Evolutionary conservation across 1,284 basidiomycete genomes (phyloP).

Genomic region (Cystobasidiaceae sp.): DNA sequence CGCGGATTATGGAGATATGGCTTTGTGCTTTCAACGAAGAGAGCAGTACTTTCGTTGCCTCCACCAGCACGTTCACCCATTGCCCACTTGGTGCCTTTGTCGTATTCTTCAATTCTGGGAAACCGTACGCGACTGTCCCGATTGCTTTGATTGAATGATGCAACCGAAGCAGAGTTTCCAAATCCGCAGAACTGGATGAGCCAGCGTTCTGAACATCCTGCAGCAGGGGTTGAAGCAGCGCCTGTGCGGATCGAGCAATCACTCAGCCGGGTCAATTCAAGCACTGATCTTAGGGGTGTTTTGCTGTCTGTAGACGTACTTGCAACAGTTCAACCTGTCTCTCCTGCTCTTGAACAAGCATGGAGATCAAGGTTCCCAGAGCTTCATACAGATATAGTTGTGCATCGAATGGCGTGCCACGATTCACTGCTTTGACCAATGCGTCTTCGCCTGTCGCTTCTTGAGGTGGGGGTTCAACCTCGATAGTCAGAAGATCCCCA

Average conservation of each 20-base stretch:
- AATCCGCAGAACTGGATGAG: not conserved
- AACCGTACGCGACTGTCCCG: conserved; percentile 92
- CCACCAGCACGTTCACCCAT: conserved; percentile 71
- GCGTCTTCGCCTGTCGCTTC: conserved; percentile 56
- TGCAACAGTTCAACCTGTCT: conserved; percentile 52
- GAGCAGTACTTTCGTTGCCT: conserved; percentile 83
- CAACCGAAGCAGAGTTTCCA: conserved; percentile 58
- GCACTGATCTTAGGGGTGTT: not conserved
- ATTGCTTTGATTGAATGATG: conserved; percentile 95
- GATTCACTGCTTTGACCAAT: conserved; percentile 71
- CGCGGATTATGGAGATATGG: conserved; percentile 76
- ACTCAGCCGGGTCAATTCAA: not conserved
- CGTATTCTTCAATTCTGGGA: conserved; percentile 67
- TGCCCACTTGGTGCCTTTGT: conserved; percentile 66
- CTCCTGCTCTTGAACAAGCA: not conserved
- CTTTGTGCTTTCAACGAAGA: conserved; percentile 85
- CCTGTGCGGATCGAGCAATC: not conserved
- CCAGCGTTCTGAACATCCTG: conserved; percentile 1
- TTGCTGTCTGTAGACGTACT: too few species aligned
- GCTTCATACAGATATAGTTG: conserved; percentile 96
- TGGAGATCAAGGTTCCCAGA: conserved; percentile 55
- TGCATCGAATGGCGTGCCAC: conserved; percentile 71
- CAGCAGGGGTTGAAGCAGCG: conserved; percentile 12
- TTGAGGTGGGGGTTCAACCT: conserved; percentile 49
- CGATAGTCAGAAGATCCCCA: conserved; percentile 54